phyloP scores from a whole-genome alignment of 495 filamentous ascomycete genomes.

The Cercophora scortea region DNA sequence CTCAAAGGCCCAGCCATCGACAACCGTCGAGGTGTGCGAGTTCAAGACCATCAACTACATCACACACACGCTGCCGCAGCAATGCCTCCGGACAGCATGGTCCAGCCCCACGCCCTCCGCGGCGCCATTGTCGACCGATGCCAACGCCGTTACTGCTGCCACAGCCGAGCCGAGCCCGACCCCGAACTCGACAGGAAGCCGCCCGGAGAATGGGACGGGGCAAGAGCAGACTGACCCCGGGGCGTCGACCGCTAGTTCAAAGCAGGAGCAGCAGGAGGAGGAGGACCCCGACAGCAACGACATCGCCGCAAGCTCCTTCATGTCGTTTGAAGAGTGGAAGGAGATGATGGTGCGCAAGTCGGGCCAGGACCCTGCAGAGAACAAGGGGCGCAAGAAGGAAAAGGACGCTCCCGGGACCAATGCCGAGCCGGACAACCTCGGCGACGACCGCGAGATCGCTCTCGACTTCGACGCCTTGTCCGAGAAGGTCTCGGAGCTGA shows the following conservation, averaged over 20 bases:
- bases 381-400: slow-evolving; percentile 45
- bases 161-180: slow-evolving; percentile 1
- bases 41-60: slow-evolving; percentile 72
- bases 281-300: slow-evolving; percentile 31
- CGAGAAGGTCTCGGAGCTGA: slow-evolving; percentile 35
- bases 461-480: slow-evolving; percentile 67
- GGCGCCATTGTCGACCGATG: slow-evolving; percentile 5
- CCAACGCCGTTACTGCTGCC: slow-evolving; percentile 2
- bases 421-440: slow-evolving; percentile 44
- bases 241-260: neutral
- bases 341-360: slow-evolving; percentile 82
- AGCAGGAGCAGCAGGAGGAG: slow-evolving; percentile 2
- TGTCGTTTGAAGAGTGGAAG: slow-evolving; percentile 99
- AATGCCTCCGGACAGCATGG: slow-evolving; percentile 54
- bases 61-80: slow-evolving; percentile 69
- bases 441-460: slow-evolving; percentile 87
- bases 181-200: slow-evolving; percentile 1
- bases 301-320: slow-evolving; percentile 76
- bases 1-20: slow-evolving; percentile 9
- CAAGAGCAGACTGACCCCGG: slow-evolving; percentile 8
- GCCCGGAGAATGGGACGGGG: neutral
- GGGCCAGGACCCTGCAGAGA: slow-evolving; percentile 73
- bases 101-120: slow-evolving; percentile 18
- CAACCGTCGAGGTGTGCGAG: slow-evolving; percentile 41
- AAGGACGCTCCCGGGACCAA: slow-evolving; percentile 18